These are phyloP conservation scores for Xylariaceae sp. DNA, from an alignment of 2,329 filamentous ascomycete species.

Conservation along the genomic window DNA sequence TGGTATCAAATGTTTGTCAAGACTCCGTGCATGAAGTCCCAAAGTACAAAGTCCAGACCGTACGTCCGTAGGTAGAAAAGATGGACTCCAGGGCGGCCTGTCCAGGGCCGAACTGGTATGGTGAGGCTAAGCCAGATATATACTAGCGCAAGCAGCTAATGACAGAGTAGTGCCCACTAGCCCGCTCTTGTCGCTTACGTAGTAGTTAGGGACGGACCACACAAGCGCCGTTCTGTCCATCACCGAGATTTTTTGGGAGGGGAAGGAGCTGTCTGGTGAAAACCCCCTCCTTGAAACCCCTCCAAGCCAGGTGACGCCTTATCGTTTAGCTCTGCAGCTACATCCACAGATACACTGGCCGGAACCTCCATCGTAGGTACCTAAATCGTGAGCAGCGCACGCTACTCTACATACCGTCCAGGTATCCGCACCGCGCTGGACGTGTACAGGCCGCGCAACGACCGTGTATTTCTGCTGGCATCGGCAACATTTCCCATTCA, in stretches of 20 bases:
- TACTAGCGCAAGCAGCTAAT: too few species aligned
- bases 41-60: too few species aligned
- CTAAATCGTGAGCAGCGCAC: background rate
- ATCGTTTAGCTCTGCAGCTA: background rate
- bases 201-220: slow-evolving; percentile 5
- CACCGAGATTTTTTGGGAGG: slow-evolving; percentile 3
- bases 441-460: too few species aligned
- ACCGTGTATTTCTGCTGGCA: background rate
- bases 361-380: background rate
- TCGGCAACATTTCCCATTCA: background rate
- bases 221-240: background rate
- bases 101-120: too few species aligned
- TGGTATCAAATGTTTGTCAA: too few species aligned
- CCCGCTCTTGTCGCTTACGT: too few species aligned
- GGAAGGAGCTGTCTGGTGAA: background rate
- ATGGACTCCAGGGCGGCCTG: too few species aligned
- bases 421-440: background rate
- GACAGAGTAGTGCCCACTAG: too few species aligned
- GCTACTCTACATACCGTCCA: background rate
- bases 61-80: too few species aligned
- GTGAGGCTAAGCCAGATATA: too few species aligned
- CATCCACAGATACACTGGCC: background rate
- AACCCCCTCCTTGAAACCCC: slow-evolving; percentile 5
- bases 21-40: too few species aligned
- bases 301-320: slow-evolving; percentile 5